Evolutionary conservation across 2,329 filamentous ascomycete species (phyloP), one percentile per base, ranked within the genome.

Genomic region (Hypoxylon sp.): DNA sequence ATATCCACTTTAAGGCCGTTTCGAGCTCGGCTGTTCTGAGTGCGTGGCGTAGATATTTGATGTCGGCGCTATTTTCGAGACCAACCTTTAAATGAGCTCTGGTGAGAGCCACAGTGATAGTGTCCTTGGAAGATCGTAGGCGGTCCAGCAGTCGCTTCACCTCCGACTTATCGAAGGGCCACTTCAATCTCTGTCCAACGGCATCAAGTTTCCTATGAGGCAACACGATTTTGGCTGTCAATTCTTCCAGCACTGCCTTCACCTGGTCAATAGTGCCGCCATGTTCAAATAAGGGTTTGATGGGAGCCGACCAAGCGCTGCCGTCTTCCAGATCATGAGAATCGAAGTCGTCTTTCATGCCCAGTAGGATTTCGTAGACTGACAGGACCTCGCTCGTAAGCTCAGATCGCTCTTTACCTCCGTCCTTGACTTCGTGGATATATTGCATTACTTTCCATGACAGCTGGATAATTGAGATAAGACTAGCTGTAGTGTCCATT

Each of bases 271-370:
- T 48, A 11, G 45, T 30, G 4, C 45, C 45, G 16, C 45, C 45
- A 48, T 48, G 45, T 30, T 48, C 45, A 8, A 48, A 48, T n/a
- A 48, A 48, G 24, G 24, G 45, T 30, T 48, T 48, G 45, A 48
- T 30, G 14, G 45, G 45, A 11, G 20, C 24, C 16, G 24, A 16
- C 45, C 45, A 48, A 30, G 45, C 24, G 11, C 45, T 48, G 12
- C 42, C 22, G n/a, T 48, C 45, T 30, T 48, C 45, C 24, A 30
- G 18, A 16, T 48, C 22, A n/a, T 54, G 24, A 3, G 51, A 54
- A 45, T 54, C 51, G 11, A 54, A 54, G n/a, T 54, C 50, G 14
- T 53, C 36, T 42, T 53, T 53, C 36, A 53, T 53, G 12, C 50
- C 50, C 22, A 53, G 28, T 42, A 44, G 16, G 18, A 53, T 53